Conservation (phyloP, 805 yeast genomes). For the Wickerhamiella alocasiicola region DNA sequence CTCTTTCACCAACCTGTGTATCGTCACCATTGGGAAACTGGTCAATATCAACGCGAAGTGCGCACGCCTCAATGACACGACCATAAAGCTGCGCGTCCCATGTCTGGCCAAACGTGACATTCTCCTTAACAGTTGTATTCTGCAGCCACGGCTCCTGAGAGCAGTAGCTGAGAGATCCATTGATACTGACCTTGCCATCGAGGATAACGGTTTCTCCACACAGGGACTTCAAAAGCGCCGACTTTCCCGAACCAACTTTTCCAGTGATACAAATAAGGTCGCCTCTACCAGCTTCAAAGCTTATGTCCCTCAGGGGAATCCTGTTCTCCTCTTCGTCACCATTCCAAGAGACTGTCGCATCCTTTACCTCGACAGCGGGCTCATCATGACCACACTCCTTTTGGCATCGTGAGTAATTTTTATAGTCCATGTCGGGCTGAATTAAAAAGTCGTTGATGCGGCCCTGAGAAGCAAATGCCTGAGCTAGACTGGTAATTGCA, state of each 20-base stretch:
- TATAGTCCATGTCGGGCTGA: conserved; percentile 60
- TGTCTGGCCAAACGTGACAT: conserved; percentile 77
- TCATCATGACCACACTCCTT: conserved; percentile 55
- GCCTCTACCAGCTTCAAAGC: conserved; percentile 55
- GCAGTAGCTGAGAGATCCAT: conserved; percentile 69
- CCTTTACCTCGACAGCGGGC: conserved; percentile 30
- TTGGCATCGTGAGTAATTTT: conserved; percentile 42
- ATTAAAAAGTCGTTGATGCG: conserved; percentile 64
- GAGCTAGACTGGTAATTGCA: conserved; percentile 71
- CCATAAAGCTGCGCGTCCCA: conserved; percentile 73
- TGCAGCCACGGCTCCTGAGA: conserved; percentile 88
- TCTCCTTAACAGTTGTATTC: conserved; percentile 80
- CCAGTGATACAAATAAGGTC: conserved; percentile 74
- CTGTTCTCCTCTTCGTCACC: conserved; percentile 34
- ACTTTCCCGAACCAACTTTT: conserved; percentile 74
- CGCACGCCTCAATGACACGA: conserved; percentile 77
- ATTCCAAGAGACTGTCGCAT: conserved; percentile 40
- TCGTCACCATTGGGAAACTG: conserved; percentile 79
- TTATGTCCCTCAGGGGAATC: conserved; percentile 32
- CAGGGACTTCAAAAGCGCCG: conserved; percentile 61
- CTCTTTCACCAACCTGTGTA: conserved; percentile 94
- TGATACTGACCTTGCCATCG: conserved; percentile 51
- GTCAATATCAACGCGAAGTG: conserved; percentile 62
- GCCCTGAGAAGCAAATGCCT: conserved; percentile 46
- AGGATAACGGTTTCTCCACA: conserved; percentile 65